Base-by-base conservation (phyloP, 75 land plant species). In the Adiantum capillusveneris region DNA sequence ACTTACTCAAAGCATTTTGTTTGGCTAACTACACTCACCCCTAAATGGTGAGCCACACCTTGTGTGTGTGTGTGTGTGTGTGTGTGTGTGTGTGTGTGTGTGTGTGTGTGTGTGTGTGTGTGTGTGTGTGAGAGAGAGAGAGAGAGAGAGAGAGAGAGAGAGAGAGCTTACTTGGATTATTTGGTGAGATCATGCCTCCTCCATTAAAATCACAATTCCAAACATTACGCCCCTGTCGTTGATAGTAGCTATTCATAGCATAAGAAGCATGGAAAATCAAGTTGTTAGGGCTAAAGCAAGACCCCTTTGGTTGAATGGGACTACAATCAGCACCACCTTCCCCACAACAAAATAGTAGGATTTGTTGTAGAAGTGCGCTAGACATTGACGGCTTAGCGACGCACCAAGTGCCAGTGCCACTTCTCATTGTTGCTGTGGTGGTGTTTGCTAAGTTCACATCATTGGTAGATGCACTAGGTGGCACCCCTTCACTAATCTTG, bases 221-320 rank as follows among this genome's bases (percentile, higher is more conserved):
- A 20, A 43, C 26, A 51, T 44, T 46, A 22, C 70, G 77, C 12
- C 72, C 69, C 7, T 68, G 71, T 30, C 44, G 79, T 55, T 83
- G 86, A 52, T 29, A 86, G 54, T 77, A 86, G 56, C 80, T 79
- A 51, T 86, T 86, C 13, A 62, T 69, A 34, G 90, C 90, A 70
- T 82, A 86, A 29, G 60, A 60, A 14, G 83, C 84, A 64, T 83
- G 90, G 46, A 54, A 45, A 19, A 29, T 58, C 31, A 86, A 68
- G 28, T 75, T 75, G 64, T 86, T 73, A 11, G 90, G 90, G 0
- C 73, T 19, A 28, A 62, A 86, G 41, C 90, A 86, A 34, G 68
- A 69, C 11, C 80, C 78, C 24, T 58, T 78, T 39, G 72, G 71
- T 29, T 60, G 60, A 44, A 83, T 86, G 0, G 81, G 67, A 0